These are phyloP conservation scores for Cyamopsis tetragonoloba DNA, from an alignment of 306 rosid genomes.

Conservation along the genomic window DNA sequence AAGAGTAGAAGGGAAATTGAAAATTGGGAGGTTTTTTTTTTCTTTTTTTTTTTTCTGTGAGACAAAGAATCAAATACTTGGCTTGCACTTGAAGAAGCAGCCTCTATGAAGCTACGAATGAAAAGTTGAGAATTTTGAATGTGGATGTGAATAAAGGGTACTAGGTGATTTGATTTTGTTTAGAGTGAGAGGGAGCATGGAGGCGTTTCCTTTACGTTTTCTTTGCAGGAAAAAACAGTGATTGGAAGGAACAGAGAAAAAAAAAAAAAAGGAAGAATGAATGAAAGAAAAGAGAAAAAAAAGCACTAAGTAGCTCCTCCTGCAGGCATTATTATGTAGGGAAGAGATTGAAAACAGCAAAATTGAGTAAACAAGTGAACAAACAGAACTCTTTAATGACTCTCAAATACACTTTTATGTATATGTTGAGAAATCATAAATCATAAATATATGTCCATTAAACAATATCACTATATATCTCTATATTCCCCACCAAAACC, in stretches of 20 bases:
- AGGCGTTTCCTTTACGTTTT: conserved; percentile 88
- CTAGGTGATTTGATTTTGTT: no score
- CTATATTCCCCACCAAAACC: conserved; percentile 35
- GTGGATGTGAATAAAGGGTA: conserved; percentile 39
- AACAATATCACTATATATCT: not conserved
- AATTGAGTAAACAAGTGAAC: conserved; percentile 43
- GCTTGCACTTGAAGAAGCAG: conserved; percentile 31
- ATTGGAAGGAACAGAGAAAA: conserved; percentile 18
- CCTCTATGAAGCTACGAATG: conserved; percentile 24
- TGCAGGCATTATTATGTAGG: conserved; percentile 79
- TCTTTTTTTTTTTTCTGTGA: not conserved
- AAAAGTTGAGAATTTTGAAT: conserved; percentile 34
- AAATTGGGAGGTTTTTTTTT: not conserved
- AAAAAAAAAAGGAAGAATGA: conserved; percentile 17
- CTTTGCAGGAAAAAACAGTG: conserved; percentile 55
- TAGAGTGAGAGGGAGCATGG: conserved; percentile 39
- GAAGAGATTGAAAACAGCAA: conserved; percentile 48
- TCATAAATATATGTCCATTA: conserved; percentile 22
- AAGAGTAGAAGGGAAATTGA: conserved; percentile 24
- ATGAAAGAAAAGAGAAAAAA: conserved; percentile 29
- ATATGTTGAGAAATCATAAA: not conserved
- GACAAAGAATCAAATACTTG: conserved; percentile 24
- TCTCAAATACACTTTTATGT: conserved; percentile 34
- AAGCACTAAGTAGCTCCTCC: conserved; percentile 45
- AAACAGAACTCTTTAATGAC: conserved; percentile 27